These are phyloP conservation scores for Nigrograna mackinnonii DNA, from an alignment of 2,329 filamentous ascomycete genomes.

Conservation along the genomic window DNA sequence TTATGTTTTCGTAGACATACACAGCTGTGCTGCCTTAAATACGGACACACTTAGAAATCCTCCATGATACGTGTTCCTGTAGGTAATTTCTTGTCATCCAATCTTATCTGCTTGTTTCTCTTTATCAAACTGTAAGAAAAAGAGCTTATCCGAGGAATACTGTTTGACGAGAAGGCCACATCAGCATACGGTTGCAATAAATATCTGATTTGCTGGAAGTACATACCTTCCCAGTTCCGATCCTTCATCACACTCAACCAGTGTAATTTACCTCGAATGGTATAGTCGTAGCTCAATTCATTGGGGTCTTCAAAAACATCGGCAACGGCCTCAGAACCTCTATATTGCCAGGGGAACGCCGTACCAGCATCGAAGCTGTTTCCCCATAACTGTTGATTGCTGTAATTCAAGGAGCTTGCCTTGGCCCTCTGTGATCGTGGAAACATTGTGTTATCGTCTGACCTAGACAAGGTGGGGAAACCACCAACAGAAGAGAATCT, in stretches of 20 bases:
- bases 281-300: constrained; percentile 61
- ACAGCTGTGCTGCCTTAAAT: too few species aligned
- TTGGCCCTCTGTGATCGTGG: background rate
- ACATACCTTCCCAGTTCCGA: constrained; percentile 69
- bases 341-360: constrained; percentile 24
- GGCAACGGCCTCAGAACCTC: too few species aligned
- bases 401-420: background rate
- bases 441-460: background rate
- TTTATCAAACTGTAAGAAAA: too few species aligned
- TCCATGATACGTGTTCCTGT: too few species aligned
- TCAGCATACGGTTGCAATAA: too few species aligned
- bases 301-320: constrained; percentile 37
- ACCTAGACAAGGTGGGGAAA: background rate
- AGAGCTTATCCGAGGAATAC: too few species aligned
- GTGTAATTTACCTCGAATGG: constrained; percentile 65
- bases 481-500: constrained; percentile 44
- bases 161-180: too few species aligned
- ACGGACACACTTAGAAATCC: too few species aligned
- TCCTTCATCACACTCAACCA: constrained; percentile 73
- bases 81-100: too few species aligned
- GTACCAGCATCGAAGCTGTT: background rate
- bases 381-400: background rate
- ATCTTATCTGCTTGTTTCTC: too few species aligned
- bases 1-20: too few species aligned
- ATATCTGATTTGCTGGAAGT: too few species aligned